Evolutionary conservation across 116 monocot species (phyloP), one percentile per base, ranked within the genome.

Genomic region (Iris pallida): DNA sequence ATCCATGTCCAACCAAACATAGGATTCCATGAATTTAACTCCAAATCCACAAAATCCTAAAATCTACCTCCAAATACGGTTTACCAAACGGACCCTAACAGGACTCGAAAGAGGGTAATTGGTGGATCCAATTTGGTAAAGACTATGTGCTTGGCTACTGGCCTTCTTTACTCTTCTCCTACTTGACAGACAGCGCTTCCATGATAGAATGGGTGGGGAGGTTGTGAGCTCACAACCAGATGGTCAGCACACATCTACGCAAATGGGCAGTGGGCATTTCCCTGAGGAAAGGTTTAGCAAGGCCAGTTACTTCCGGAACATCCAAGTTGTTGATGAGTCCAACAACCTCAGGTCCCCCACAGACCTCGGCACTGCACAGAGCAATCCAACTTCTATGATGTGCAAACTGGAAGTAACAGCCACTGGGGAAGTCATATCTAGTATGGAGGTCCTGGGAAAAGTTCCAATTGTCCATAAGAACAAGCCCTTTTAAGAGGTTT

Each of bases 371-470:
- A 9, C 64, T 64, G 45, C 64, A 64, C 64, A 4, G 64, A 64
- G 64, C 64, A 64, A 47, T 64, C 64, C 14, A 64, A 64, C 15
- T 64, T 45, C 47, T 64, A 64, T 48, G 64, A 64, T 64, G 64
- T 64, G 64, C 64, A 47, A 14, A 47, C 16, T 18, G 64, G 47
- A 7, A 64, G 20, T 47, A 64, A 64, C 48, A 47, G 47, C 5
- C 47, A 64, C 15, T 64, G 64, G 64, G 64, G 64, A 12, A 64
- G 19, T 18, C 48, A 47, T 47, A 47, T 64, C 20, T 64, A 64
- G 19, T 64, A 64, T 47, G 64, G 64, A 4, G 64, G 64, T 4
- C 64, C 64, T 17, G 64, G 64, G 43, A 64, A 47, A 64, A 64
- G 43, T 11, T 47, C 64, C 47, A 43, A 64, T 64, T 64, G 64